These are phyloP conservation scores for Jaltomata sinuosa DNA, from an alignment of 257 asterid species.

Conservation along the genomic window DNA sequence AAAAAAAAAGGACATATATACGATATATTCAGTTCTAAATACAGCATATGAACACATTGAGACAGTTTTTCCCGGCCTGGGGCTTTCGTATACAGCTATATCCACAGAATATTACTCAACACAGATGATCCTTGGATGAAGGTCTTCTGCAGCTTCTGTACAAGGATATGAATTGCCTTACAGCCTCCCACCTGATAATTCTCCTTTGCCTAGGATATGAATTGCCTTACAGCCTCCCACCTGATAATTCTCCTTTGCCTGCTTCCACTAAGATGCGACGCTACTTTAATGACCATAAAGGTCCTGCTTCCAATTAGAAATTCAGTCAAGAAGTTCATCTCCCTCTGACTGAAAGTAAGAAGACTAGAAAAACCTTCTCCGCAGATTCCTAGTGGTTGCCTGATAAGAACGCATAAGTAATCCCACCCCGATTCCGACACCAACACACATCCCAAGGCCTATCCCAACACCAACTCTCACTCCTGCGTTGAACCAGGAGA, in stretches of 20 bases:
- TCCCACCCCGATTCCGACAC: conserved; percentile 33
- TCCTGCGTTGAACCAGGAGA: conserved; percentile 34
- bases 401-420: conserved; percentile 35
- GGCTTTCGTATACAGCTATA: not conserved
- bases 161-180: not conserved
- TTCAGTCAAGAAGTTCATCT: not conserved
- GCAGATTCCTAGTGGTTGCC: conserved; percentile 24
- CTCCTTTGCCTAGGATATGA: too few species aligned
- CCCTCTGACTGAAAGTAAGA: not conserved
- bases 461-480: conserved; percentile 42
- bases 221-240: not conserved
- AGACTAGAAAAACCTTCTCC: conserved; percentile 28
- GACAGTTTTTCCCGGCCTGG: not conserved
- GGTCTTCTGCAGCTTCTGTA: not conserved
- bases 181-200: not conserved
- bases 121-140: not conserved
- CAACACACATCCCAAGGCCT: conserved; percentile 41
- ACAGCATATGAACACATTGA: not conserved
- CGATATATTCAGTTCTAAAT: not conserved
- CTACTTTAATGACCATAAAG: not conserved
- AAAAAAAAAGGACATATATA: not conserved
- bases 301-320: not conserved
- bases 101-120: not conserved
- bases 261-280: not conserved
- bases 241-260: not conserved